Evolutionary conservation across 2,329 filamentous ascomycete genomes (phyloP), one percentile per base, ranked within the genome.

Genomic region (Mariannaea sp.): DNA sequence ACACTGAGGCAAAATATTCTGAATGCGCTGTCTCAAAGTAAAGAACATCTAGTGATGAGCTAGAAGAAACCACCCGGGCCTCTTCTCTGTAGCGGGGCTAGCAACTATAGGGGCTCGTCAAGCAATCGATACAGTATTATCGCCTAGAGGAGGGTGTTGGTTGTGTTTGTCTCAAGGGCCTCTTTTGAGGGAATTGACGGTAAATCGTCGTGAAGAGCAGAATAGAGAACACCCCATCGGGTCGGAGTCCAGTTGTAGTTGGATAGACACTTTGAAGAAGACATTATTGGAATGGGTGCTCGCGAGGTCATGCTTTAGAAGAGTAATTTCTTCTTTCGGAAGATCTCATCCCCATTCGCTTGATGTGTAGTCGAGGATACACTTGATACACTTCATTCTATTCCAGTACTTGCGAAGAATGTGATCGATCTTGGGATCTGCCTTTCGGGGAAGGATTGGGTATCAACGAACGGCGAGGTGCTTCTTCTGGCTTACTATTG

Each of bases 121-220:
- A 85, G 68, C 1, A 77, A 68, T 4, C 71, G 65, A 3, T 79
- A 72, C 58, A 83, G 82, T 41, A n/a, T 80, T 75, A n/a, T 70
- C 70, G 46, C 81, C 75, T 0, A 79, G 67, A 10, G 85, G 71
- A 13, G 68, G 67, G 13, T 83, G 69, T 54, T 81, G 75, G 27
- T 61, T 69, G 4, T 67, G 64, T 17, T 65, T 64, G 61, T 81
- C 75, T 10, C 65, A 16, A 70, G 61, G 16, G 68, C 61, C 14
- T 75, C 70, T 12, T 75, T 71, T 12, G 75, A 66, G 16, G 75
- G 76, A 56, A 89, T 76, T 16, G 84, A 79, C 2, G 87, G 85
- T 26, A 90, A 71, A 14, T 83, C 70, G n/a, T 79, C 80, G 58
- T 86, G 82, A 33, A 85, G 68, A 6, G 86, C 69, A 2, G 82